phyloP scores from a whole-genome alignment of 2,329 filamentous ascomycete species.

The Huntiella bhutanensis region DNA sequence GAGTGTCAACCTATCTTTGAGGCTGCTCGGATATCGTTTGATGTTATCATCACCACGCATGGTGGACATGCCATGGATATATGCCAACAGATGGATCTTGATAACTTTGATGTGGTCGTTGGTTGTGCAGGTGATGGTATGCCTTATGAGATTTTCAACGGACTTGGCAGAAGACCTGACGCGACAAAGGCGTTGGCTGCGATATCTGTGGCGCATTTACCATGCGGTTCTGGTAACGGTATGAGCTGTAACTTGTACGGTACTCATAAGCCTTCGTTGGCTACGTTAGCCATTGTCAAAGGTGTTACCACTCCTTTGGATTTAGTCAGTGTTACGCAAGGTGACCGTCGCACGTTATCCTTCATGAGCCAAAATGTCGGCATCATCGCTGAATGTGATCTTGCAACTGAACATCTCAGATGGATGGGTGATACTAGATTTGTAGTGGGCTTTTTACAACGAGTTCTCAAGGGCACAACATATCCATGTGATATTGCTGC shows the following conservation, averaged over 20 bases:
- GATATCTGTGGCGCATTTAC: slow-evolving; percentile 69
- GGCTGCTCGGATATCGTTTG: slow-evolving; percentile 59
- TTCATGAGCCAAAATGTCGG: slow-evolving; percentile 85
- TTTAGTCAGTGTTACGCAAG: slow-evolving; percentile 73
- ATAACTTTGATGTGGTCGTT: slow-evolving; percentile 67
- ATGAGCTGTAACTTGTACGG: slow-evolving; percentile 82
- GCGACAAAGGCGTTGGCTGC: slow-evolving; percentile 54
- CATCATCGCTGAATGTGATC: slow-evolving; percentile 74
- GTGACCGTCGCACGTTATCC: slow-evolving; percentile 52
- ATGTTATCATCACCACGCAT: slow-evolving; percentile 52
- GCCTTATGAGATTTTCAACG: slow-evolving; percentile 88
- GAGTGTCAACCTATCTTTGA: slow-evolving; percentile 67
- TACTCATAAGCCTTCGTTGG: slow-evolving; percentile 52
- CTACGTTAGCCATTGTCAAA: slow-evolving; percentile 73
- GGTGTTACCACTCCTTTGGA: slow-evolving; percentile 71
- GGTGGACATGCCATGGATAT: slow-evolving; percentile 65
- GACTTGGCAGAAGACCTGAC: slow-evolving; percentile 58
- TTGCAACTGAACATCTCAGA: slow-evolving; percentile 74
- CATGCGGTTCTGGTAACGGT: slow-evolving; percentile 85
- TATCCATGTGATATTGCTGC: slow-evolving; percentile 83
- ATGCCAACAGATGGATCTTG: slow-evolving; percentile 53
- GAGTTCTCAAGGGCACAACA: slow-evolving; percentile 54
- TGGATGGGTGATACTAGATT: slow-evolving; percentile 87
- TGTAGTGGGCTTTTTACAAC: slow-evolving; percentile 62
- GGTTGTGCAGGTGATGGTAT: slow-evolving; percentile 86